Evolutionary conservation across 805 yeast genomes (phyloP), one percentile per base, ranked within the genome.

Genomic region (Yarrowia phangngaensis): DNA sequence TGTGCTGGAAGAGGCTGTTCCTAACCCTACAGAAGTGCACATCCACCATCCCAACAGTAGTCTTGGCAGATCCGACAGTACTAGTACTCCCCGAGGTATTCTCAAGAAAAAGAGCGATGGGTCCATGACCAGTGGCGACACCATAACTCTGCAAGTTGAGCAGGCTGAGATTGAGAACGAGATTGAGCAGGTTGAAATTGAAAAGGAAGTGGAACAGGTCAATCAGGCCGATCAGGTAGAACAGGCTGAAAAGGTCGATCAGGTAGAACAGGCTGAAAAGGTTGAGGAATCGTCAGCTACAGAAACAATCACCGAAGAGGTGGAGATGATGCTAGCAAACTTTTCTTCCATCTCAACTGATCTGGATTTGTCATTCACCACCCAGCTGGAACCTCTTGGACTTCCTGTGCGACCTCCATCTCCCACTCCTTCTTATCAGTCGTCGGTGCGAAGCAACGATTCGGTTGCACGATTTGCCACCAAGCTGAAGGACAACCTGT

Each of bases 11-110:
- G 28, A 20, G 24, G 48, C 35, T 26, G 52, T 63, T 7, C 65
- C 66, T 15, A 57, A 61, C 49, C 59, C 64, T 11, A 54, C 58
- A 3, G 64, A 61, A 41, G 56, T 63, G 15, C 58, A 60, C 24
- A 57, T 58, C 13, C 51, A 48, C 20, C 49, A 30, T 17, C 51
- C 50, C 31, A 51, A 52, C 32, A 20, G 31, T 24, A 19, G 26
- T 5, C 29, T 41, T 15, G 35, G 48, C 15, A 32, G 49, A 19
- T 27, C 38, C 19, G 29, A 33, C 27, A 31, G 31, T 14, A 33
- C 34, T 2, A 32, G 52, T 9, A 26, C 49, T 6, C 48, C 53
- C 3, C 45, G 53, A 50, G 34, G 55, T 13, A 56, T 56, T 41
- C 52, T 56, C 40, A 55, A 55, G 52, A 24, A 26, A 28, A 34